phyloP scores from a whole-genome alignment of 2,329 filamentous ascomycete genomes.

The Aaosphaeria arxii region DNA sequence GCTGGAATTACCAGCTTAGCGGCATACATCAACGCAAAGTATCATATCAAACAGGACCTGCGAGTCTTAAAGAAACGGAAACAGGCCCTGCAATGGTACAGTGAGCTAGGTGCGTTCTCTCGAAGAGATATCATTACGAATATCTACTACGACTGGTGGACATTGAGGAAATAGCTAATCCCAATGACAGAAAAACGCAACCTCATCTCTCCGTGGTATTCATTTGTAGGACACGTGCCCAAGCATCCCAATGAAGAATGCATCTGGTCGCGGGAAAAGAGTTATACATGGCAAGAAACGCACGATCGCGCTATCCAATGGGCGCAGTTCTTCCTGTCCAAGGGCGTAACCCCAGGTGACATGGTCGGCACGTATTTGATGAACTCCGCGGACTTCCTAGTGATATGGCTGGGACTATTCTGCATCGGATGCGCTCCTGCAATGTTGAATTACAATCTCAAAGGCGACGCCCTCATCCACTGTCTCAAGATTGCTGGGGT shows the following conservation, averaged over 20 bases:
- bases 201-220: slow-evolving; percentile 27
- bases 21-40: slow-evolving; percentile 66
- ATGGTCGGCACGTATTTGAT: slow-evolving; percentile 64
- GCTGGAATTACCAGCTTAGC: slow-evolving; percentile 40
- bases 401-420: slow-evolving; percentile 63
- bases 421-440: slow-evolving; percentile 66
- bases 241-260: slow-evolving; percentile 48
- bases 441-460: slow-evolving; percentile 67
- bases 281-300: slow-evolving; percentile 31
- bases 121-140: neutral
- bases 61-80: slow-evolving; percentile 39
- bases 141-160: slow-evolving; percentile 23
- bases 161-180: no score
- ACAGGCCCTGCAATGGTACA: slow-evolving; percentile 34
- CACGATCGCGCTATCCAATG: slow-evolving; percentile 28
- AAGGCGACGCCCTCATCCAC: slow-evolving; percentile 60
- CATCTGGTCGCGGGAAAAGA: slow-evolving; percentile 63
- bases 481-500: slow-evolving; percentile 58
- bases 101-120: slow-evolving; percentile 21
- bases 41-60: slow-evolving; percentile 62
- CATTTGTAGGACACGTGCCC: slow-evolving; percentile 18
- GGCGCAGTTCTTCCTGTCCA: slow-evolving; percentile 31
- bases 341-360: slow-evolving; percentile 60
- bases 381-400: slow-evolving; percentile 65
- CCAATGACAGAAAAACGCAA: slow-evolving; percentile 26